Base-by-base conservation (phyloP, 805 yeast genomes). In the Komagataella mondaviorum region DNA sequence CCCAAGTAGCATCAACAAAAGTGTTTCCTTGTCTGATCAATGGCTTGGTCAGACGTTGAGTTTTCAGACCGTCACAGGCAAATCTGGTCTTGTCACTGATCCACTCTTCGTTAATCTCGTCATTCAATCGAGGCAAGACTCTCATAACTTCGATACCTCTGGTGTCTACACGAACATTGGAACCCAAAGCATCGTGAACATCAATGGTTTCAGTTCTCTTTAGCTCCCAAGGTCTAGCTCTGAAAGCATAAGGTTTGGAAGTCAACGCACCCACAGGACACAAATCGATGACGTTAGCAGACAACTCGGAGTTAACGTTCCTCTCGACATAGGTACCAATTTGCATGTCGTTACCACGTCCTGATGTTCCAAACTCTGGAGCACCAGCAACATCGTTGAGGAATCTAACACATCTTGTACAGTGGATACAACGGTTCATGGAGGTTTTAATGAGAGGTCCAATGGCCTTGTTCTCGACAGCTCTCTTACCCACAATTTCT, bases 211-310 rank as follows among this genome's bases (percentile, higher is more conserved):
- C 96, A 48, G 95, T 86, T 73, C 86, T 81, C 72, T 86, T 87
- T 65, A 88, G 77, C 69, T 87, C 96, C 96, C 96, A 87, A 30
- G 96, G 95, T 64, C 96, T 78, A 14, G 95, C 95, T 63, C 80
- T 81, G 76, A 87, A 87, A n/a, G 96, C 89, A 61, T 87, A 87
- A 23, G 96, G 96, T 69, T 88, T 88, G 24, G 88, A 80, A 43
- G 96, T 88, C 60, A 87, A 78, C 1, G 96, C 96, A 60, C 96
- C 96, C 55, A 87, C 96, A 18, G 96, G 96, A 71, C 96, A 87
- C 58, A 87, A 75, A 66, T 87, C 96, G 57, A 88, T 79, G 57
- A 87, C 81, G 71, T 87, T 87, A 62, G 95, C 96, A 48, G 90
- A 82, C 71, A 87, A 70, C 70, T 87, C 96, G 7, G 89, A 76